Conservation (phyloP, 1,139 yeast genomes). For the Pneumocystis carinii region DNA sequence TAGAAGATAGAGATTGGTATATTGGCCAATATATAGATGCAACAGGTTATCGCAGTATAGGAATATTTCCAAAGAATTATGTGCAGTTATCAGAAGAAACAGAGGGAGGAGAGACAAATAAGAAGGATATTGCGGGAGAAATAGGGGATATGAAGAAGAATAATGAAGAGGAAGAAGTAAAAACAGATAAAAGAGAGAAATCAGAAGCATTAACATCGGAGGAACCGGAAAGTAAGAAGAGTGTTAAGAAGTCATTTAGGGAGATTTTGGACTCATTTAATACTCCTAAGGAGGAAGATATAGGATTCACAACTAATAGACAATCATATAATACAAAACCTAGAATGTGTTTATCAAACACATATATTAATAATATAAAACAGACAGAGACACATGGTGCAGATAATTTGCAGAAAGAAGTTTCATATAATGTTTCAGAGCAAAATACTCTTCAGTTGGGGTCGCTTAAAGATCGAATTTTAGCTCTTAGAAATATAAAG, state of each 20-base stretch:
- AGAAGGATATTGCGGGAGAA: no score
- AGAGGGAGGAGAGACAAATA: neutral
- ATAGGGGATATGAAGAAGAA: conserved; percentile 18
- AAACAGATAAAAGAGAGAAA: conserved; percentile 56
- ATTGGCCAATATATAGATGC: conserved; percentile 45
- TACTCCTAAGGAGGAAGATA: neutral
- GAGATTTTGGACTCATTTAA: neutral
- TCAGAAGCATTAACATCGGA: neutral
- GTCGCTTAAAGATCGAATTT: neutral
- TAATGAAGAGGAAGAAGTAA: conserved; percentile 35
- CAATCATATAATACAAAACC: neutral
- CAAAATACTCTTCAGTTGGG: neutral
- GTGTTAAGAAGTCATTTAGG: neutral
- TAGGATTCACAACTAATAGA: neutral
- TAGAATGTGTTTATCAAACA: neutral
- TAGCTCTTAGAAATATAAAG: neutral
- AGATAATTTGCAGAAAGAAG: neutral
- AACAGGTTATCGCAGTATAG: conserved; percentile 32
- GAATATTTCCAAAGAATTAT: conserved; percentile 81
- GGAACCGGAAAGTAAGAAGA: neutral
- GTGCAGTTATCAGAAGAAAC: conserved; percentile 32
- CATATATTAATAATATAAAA: neutral
- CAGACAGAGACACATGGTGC: neutral
- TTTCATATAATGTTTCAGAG: neutral
- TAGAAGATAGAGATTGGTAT: conserved; percentile 89